These are phyloP conservation scores for Austroboletus niveus DNA, from an alignment of 1,284 basidiomycete species.

Conservation along the genomic window DNA sequence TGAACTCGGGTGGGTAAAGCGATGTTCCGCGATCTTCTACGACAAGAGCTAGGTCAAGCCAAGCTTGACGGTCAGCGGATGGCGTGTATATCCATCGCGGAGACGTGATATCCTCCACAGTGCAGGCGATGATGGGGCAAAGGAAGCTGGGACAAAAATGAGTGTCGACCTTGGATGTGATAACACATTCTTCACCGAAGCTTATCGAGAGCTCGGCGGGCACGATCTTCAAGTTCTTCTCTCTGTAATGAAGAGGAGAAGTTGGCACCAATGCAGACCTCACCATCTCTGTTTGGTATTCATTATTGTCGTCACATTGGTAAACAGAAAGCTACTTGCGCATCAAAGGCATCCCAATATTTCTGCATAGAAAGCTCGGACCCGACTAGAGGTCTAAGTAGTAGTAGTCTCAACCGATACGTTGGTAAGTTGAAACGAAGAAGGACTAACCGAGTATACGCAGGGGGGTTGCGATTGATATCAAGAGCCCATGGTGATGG, in stretches of 20 bases:
- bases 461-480: constrained; percentile 7
- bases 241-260: constrained; percentile 10
- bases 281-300: constrained; percentile 9
- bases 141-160: constrained; percentile 11
- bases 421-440: neutral
- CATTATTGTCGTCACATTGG: neutral
- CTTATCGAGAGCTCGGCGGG: constrained; percentile 18
- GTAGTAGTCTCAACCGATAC: neutral
- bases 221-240: constrained; percentile 10
- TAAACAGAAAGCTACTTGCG: constrained; percentile 5
- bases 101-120: constrained; percentile 8
- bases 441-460: constrained; percentile 15
- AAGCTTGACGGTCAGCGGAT: constrained; percentile 18
- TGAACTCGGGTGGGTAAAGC: constrained; percentile 15
- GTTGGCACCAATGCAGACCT: constrained; percentile 16
- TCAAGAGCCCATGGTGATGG: constrained; percentile 13
- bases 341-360: constrained; percentile 14
- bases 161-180: no score
- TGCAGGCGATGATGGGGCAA: constrained; percentile 21
- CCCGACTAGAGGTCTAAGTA: constrained; percentile 14
- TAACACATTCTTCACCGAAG: constrained; percentile 10
- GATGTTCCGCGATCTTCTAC: constrained; percentile 19
- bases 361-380: constrained; percentile 19
- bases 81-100: constrained; percentile 21
- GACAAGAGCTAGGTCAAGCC: constrained; percentile 19